Base-by-base conservation (phyloP, 2,329 filamentous ascomycete genomes). In the Pyrenochaeta sp. region DNA sequence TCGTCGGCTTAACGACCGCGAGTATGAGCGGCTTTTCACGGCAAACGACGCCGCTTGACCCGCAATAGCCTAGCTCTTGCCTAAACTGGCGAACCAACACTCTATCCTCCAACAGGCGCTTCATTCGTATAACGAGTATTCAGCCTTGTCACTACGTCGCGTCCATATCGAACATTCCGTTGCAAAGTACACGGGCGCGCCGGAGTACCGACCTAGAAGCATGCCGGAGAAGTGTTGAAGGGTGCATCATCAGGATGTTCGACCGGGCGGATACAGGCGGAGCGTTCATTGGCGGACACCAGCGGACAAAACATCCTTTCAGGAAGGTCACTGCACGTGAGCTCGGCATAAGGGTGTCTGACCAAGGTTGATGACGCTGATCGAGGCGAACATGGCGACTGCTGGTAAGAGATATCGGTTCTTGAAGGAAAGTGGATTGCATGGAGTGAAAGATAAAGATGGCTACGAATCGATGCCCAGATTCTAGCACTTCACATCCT, bases 291-390 rank as follows among this genome's bases (percentile, higher is more conserved):
- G 45, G 56, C 62, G 63, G 68, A 64, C 57, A 67, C 37, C 58
- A 54, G 55, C 66, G 68, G 65, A 58, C 57, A 60, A 53, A 22
- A 30, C 19, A 19, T 56, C 62, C 46, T 55, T 53, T 67, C 54
- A 54, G 61, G 66, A 54, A 62, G 54, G 59, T 54, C 49, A 56
- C 54, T 43, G 54, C 65, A 67, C 62, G 67, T 69, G 67, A 63
- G 63, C 68, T 71, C 67, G 68, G 68, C 67, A 68, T 67, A 71
- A 67, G 64, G 36, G 43, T 39, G 36, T 43, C 43, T 45, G 43
- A 45, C 43, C 43, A 45, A 45, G 24, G 24, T 25, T 52, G 53
- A 69, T 68, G 64, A 67, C 68, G 67, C 56, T 61, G 49, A 50
- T 13, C 56, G 40, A 56, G 49, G 54, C 62, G 51, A 57, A 63